A percentile compares a stretch with the other conserved stretches of the same genome.
phyloP scores from a whole-genome alignment of 176 grass and related monocot genomes.

The Paspalum notatum region DNA sequence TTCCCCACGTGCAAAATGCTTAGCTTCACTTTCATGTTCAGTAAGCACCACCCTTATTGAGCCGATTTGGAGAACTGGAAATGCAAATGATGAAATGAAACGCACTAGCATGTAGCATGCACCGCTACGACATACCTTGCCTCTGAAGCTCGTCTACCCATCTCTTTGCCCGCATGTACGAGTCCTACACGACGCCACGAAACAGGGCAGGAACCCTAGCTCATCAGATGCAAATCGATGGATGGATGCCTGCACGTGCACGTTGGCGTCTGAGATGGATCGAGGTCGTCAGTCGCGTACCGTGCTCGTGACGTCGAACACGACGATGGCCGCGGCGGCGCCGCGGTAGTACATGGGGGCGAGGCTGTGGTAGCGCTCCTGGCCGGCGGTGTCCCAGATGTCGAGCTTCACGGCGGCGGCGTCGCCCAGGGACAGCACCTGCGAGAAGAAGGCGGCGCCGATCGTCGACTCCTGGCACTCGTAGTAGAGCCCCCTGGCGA shows the following conservation, averaged over 20 bases:
- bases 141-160: conserved; percentile 73
- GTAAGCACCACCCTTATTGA: too few species aligned
- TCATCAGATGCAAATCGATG: too few species aligned
- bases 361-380: conserved; percentile 81
- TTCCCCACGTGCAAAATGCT: too few species aligned
- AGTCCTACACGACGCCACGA: conserved; percentile 48
- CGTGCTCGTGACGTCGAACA: conserved; percentile 78
- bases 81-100: background rate
- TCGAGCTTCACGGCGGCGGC: conserved; percentile 71
- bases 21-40: too few species aligned
- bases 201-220: background rate
- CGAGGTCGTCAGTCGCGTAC: conserved; percentile 9
- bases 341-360: conserved; percentile 90
- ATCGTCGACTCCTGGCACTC: conserved; percentile 89
- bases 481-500: conserved; percentile 75
- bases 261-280: background rate
- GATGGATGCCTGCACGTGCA: too few species aligned
- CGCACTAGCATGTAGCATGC: background rate
- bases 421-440: conserved; percentile 54
- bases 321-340: conserved; percentile 66
- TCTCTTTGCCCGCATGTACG: conserved; percentile 60
- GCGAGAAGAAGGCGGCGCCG: conserved; percentile 88
- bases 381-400: conserved; percentile 86
- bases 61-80: too few species aligned
- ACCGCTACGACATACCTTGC: conserved; percentile 30